Base-by-base conservation (phyloP, 2,329 filamentous ascomycete species). In the Penicillium expansum region DNA sequence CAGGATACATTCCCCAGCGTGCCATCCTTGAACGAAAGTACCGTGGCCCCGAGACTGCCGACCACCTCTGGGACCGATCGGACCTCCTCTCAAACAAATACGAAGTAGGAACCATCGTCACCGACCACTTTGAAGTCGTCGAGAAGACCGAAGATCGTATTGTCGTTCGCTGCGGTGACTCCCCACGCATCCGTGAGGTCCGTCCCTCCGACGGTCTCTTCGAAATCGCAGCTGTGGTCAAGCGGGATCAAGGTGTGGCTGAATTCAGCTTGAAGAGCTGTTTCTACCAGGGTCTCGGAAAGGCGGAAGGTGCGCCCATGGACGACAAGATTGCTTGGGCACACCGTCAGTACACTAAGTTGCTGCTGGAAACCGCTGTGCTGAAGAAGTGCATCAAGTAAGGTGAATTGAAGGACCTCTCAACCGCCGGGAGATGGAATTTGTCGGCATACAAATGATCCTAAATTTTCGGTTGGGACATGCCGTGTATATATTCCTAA, bases 91-190 rank as follows among this genome's bases (percentile, higher is more conserved):
- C 73, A n/a, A 84, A 78, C 56, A 78, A 63, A 10, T 90, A 90
- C 68, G 81, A 85, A 20, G 77, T 81, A 38, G 87, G 87, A 33
- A 88, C 87, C 1, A 69, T 78, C 39, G 82, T 90, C 56, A 88
- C 84, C 3, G 86, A 90, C 68, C 87, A 90, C 71, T 90, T 90
- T 67, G 85, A 90, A 70, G 86, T 90, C 0, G 76, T 90, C 1
- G 82, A 86, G 52, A 87, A 87, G 73, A 86, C 82, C 0, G 76
- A 82, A 0, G 79, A 79, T 7, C 76, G 80, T 11, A 86, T 90
- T 57, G 79, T 85, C 0, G 79, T 90, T 22, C 83, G 87, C 22
- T 87, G 84, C 62, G 87, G 87, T 16, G 87, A 86, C 60, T 83
- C 83, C 2, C 87, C 87, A 0, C 77, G 83, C 22, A 82, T 82